These are phyloP conservation scores for Aristolochia fimbriata DNA, from an alignment of 164 flowering plant genomes.

Conservation along the genomic window DNA sequence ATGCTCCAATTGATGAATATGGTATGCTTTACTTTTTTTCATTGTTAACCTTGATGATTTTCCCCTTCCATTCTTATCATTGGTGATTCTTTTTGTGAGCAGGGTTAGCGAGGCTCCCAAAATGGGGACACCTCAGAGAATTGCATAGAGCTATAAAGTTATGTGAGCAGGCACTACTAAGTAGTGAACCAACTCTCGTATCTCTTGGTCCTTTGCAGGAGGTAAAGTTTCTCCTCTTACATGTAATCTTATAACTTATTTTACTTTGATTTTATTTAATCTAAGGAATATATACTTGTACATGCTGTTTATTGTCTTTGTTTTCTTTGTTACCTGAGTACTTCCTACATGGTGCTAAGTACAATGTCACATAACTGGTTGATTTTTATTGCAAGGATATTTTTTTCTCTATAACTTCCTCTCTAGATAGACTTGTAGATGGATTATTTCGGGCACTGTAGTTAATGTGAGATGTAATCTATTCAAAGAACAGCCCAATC, in stretches of 20 bases:
- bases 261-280: too few species aligned
- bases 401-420: too few species aligned
- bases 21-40: constrained; percentile 29
- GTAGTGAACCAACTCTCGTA: constrained; percentile 31
- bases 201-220: constrained; percentile 75
- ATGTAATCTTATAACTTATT: neutral
- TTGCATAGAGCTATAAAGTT: constrained; percentile 78
- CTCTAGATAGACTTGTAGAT: too few species aligned
- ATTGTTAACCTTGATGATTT: neutral
- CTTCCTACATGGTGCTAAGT: too few species aligned
- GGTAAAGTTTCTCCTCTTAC: constrained; percentile 27
- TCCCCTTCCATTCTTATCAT: neutral
- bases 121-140: constrained; percentile 95
- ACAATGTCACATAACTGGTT: too few species aligned
- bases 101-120: constrained; percentile 88
- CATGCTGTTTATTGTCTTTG: neutral
- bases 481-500: too few species aligned
- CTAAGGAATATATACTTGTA: neutral
- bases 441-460: too few species aligned
- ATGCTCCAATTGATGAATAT: constrained; percentile 99
- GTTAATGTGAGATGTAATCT: too few species aligned
- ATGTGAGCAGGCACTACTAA: constrained; percentile 59
- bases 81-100: neutral
- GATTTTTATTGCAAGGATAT: too few species aligned
- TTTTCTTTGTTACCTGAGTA: neutral